A percentile compares a stretch with the other conserved stretches of the same genome.
These are phyloP conservation scores for Colletotrichum sansevieriae DNA, from an alignment of 2,329 filamentous ascomycete genomes.

Conservation along the genomic window DNA sequence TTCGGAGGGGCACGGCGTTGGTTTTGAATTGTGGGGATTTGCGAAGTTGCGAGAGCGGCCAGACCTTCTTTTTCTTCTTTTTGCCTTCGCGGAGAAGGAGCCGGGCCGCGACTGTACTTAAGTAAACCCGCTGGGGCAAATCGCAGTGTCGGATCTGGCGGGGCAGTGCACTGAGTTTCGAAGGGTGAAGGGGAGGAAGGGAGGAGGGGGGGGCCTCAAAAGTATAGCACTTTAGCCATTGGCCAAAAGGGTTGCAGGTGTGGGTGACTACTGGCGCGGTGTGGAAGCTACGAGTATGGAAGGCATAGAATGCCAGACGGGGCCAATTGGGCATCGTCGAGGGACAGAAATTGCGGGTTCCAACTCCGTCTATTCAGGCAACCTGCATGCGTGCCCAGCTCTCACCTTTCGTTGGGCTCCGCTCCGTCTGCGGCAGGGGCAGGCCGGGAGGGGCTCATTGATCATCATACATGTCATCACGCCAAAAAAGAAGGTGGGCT, in stretches of 20 bases:
- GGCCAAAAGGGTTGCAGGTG: conserved; percentile 27
- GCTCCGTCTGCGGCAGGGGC: conserved; percentile 7
- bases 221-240: conserved; percentile 23
- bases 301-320: conserved; percentile 1
- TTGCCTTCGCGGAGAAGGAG: conserved; percentile 29
- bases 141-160: conserved; percentile 22
- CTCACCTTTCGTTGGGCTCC: conserved; percentile 35
- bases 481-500: background rate
- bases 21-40: conserved; percentile 1
- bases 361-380: conserved; percentile 14
- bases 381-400: conserved; percentile 43
- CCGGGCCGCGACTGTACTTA: conserved; percentile 36
- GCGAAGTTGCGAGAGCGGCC: conserved; percentile 17
- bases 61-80: conserved; percentile 4
- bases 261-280: background rate
- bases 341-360: conserved; percentile 5
- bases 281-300: background rate
- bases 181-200: background rate
- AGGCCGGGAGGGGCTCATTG: background rate
- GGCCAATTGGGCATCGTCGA: conserved; percentile 24
- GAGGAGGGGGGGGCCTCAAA: conserved; percentile 39
- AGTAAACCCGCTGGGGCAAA: conserved; percentile 18
- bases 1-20: background rate
- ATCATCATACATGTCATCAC: conserved; percentile 15
- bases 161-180: conserved; percentile 29